Base-by-base conservation (phyloP, 306 rosid species). In the Purshia tridentata region DNA sequence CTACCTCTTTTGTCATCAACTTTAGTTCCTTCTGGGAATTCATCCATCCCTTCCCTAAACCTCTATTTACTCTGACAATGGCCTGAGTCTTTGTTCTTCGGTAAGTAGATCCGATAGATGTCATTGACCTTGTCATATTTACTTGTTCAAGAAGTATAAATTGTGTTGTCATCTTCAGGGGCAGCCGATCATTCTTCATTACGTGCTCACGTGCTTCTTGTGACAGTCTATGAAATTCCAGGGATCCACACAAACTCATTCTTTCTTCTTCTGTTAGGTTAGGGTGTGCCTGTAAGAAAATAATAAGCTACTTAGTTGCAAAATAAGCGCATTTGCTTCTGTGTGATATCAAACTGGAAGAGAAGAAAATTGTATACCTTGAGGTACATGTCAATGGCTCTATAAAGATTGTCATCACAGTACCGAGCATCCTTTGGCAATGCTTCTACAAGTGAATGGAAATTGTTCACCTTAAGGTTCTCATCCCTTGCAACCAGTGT, bases 161-260 rank as follows among this genome's bases (percentile, higher is more conserved):
- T 14, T 11, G 41, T 0, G 87, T 69, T 0, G 73, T 70, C 63
- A 87, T 63, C 69, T 83, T 84, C 79, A 80, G 8, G 0, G 93
- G 96, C 82, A 93, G 51, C 49, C 96, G 72, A 39, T 89, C 80
- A 75, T 93, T 93, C 80, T 72, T 84, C 86, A 81, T 82, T 72
- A 87, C 90, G 58, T 93, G 97, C 69, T 82, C 72, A 0, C 85
- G 80, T 10, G 87, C 93, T 77, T 86, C 92, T 73, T 80, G 80
- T n/a, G 98, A 91, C 47, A 93, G 78, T 74, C 89, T 86, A 74
- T 84, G 89, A 85, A 86, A 82, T 77, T 86, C 89, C 77, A 93
- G 41, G 16, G 74, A 73, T 53, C 81, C 80, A 65, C 98, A 86
- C 40, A 84, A 51, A 50, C 72, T 44, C 65, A 61, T 52, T 72